Base-by-base conservation (phyloP, 2,329 filamentous ascomycete genomes). In the Aureobasidium sp. region DNA sequence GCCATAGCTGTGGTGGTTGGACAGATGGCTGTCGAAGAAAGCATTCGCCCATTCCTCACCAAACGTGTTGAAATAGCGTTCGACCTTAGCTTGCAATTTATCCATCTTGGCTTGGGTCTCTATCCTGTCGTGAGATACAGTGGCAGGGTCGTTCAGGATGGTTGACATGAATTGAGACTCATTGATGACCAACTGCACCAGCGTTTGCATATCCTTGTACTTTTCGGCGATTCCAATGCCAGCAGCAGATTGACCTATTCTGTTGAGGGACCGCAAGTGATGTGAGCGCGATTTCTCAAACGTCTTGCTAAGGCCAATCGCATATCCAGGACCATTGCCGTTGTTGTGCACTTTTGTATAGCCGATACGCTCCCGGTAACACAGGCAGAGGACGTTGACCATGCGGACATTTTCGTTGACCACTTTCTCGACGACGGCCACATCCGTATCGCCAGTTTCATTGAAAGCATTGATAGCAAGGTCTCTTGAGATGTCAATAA, bases 41-140 rank as follows among this genome's bases (percentile, higher is more conserved):
- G 88, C 86, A 60, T 84, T 83, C 3, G 85, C 83, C 67, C 86
- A 90, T 1, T 74, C 71, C 57, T 83, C 74, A 14, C 81, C 81
- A 59, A 86, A 87, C 22, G 71, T 74, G n/a, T 76, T 73, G 62
- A 90, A 86, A 61, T 79, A 78, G 6, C 65, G 60, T 24, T 65
- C 62, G n/a, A 76, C 69, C 14, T 68, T 68, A 35, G 69, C 27
- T 14, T 68, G 75, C 34, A 62, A 40, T 6, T 68, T 63, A 16
- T 70, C 70, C 49, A 78, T 69, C 50, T 76, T 75, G 30, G 73
- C 64, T 32, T 73, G 69, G 8, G 71, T 70, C 57, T 45, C 39
- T 22, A 12, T 22, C 35, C 16, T 38, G 22, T 51, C 39, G 10
- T 57, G 44, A 19, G 56, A 34, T 5, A 66, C 63, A 35, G 64